These are phyloP conservation scores for Crataegus laevigata DNA, from an alignment of 306 rosid genomes.

Conservation along the genomic window DNA sequence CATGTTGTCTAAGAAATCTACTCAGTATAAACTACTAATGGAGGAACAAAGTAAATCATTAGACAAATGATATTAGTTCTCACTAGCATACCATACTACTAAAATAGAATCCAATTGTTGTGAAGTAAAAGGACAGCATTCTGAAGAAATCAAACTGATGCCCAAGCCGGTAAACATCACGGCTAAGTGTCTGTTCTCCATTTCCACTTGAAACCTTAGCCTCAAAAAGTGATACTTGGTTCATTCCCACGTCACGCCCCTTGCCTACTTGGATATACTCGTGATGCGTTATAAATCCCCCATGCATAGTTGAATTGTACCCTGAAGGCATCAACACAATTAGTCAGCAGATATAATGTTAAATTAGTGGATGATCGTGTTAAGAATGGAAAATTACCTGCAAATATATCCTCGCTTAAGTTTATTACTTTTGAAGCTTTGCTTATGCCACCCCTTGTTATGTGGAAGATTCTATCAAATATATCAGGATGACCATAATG, in stretches of 20 bases:
- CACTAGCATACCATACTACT: conserved; percentile 69
- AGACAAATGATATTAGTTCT: not conserved
- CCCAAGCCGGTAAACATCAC: conserved; percentile 96
- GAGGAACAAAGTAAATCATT: not conserved
- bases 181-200: conserved; percentile 97
- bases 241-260: conserved; percentile 97
- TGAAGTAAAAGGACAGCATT: conserved; percentile 95
- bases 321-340: conserved; percentile 40
- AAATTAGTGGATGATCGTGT: conserved; percentile 6
- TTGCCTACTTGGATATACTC: conserved; percentile 98
- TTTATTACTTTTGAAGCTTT: conserved; percentile 87
- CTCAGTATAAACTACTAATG: not conserved
- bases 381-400: conserved; percentile 51
- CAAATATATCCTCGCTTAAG: conserved; percentile 90
- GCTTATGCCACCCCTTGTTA: conserved; percentile 97
- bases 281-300: conserved; percentile 85
- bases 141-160: conserved; percentile 87
- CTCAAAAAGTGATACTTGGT: conserved; percentile 89
- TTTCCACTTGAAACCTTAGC: conserved; percentile 98
- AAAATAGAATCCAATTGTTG: conserved; percentile 98
- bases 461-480: conserved; percentile 94
- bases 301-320: conserved; percentile 79
- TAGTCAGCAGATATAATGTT: conserved; percentile 18
- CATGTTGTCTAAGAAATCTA: not conserved
- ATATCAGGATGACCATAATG: conserved; percentile 99